Evolutionary conservation across 1,284 basidiomycete genomes (phyloP).

Genomic region (Leucoagaricus sp.): DNA sequence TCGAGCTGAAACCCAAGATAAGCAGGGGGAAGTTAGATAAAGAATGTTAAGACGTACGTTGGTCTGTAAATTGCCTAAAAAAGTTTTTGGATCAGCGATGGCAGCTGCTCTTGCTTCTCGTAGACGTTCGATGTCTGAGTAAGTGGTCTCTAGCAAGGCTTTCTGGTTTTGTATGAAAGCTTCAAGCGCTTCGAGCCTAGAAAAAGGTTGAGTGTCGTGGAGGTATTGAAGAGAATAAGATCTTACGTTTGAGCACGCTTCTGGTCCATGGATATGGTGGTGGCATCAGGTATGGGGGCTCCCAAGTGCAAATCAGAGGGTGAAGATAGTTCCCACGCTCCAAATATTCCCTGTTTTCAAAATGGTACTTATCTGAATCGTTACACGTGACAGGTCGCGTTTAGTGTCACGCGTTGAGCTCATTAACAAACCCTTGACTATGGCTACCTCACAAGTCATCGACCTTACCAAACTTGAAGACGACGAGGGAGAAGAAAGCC

Average conservation of each 20-base stretch:
- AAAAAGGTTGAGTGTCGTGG: not conserved
- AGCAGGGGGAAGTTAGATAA: not conserved
- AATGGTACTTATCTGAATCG: not conserved
- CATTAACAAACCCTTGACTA: slow-evolving; percentile 1
- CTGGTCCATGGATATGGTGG: slow-evolving; percentile 46
- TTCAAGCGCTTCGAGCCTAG: slow-evolving; percentile 66
- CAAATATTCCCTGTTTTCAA: not conserved
- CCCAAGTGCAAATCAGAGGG: slow-evolving; percentile 3
- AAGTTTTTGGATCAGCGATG: slow-evolving; percentile 13
- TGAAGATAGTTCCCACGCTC: slow-evolving; percentile 8
- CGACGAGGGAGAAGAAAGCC: slow-evolving; percentile 27
- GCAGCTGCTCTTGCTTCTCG: slow-evolving; percentile 36
- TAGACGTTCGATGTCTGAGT: slow-evolving; percentile 59
- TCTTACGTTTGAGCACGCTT: slow-evolving; percentile 61
- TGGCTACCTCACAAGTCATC: slow-evolving; percentile 20
- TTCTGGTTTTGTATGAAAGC: slow-evolving; percentile 63
- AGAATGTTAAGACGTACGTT: slow-evolving; percentile 17
- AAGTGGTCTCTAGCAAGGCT: slow-evolving; percentile 54
- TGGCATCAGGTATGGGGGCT: slow-evolving; percentile 14
- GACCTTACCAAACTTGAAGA: slow-evolving; percentile 32
- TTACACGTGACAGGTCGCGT: slow-evolving; percentile 12
- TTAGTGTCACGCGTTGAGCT: slow-evolving; percentile 8
- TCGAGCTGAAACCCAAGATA: slow-evolving; percentile 31
- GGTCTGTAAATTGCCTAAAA: slow-evolving; percentile 21
- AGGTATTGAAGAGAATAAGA: slow-evolving; percentile 9